A percentile compares a stretch with the other conserved stretches of the same genome.
These are phyloP conservation scores for Luffa aegyptiaca DNA, from an alignment of 306 rosid genomes.

Conservation along the genomic window DNA sequence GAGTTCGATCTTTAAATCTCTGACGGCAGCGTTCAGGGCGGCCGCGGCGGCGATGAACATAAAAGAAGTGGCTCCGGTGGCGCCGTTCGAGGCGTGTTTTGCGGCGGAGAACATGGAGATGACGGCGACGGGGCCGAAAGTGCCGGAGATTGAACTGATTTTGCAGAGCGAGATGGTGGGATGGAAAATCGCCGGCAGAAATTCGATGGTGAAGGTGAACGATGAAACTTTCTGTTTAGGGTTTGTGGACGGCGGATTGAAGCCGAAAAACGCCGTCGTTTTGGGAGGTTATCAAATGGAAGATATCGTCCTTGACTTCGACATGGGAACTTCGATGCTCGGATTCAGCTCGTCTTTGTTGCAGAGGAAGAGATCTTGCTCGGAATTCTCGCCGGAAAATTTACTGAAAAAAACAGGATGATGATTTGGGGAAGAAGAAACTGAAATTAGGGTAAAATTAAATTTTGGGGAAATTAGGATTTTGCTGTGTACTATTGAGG, in stretches of 20 bases:
- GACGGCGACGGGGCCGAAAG: conserved; percentile 17
- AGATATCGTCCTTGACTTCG: conserved; percentile 50
- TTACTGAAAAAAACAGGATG: background rate
- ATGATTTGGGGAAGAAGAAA: background rate
- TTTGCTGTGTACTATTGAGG: background rate
- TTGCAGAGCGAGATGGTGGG: conserved; percentile 77
- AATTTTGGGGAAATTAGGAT: background rate
- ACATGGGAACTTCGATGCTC: conserved; percentile 45
- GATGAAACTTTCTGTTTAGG: conserved; percentile 50
- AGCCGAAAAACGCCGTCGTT: conserved; percentile 30
- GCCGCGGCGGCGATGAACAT: conserved; percentile 46
- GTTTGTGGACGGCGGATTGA: conserved; percentile 55
- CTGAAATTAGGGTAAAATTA: background rate
- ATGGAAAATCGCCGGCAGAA: conserved; percentile 57
- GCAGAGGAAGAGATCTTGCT: conserved; percentile 24
- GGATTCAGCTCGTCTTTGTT: conserved; percentile 58
- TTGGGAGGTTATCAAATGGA: conserved; percentile 73
- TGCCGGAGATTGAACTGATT: conserved; percentile 46
- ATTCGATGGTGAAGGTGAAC: conserved; percentile 52
- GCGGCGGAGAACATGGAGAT: conserved; percentile 6
- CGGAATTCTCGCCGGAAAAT: conserved; percentile 7
- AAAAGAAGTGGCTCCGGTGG: conserved; percentile 28
- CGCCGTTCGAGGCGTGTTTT: conserved; percentile 56
- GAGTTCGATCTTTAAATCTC: conserved; percentile 31
- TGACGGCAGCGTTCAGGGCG: conserved; percentile 32